Conservation (phyloP, 257 asterid genomes). For the Solanum bulbocastanum region DNA sequence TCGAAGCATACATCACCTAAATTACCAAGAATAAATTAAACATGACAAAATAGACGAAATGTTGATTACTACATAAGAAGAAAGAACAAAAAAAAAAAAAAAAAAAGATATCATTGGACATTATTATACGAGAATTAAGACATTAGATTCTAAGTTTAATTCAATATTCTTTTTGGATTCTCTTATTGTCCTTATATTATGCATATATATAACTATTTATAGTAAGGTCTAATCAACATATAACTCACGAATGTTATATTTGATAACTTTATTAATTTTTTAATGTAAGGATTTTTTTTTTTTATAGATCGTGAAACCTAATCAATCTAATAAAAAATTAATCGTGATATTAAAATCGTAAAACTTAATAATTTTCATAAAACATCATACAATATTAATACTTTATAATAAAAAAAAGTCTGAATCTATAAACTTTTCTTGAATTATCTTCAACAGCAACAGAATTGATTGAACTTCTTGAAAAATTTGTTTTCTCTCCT, state of each 20-base stretch:
- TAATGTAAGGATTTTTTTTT: too few species aligned
- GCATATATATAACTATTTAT: background rate
- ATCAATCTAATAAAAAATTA: too few species aligned
- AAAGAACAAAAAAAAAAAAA: background rate
- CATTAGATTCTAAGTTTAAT: background rate
- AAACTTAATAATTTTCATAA: too few species aligned
- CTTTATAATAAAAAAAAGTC: too few species aligned
- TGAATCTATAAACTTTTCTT: too few species aligned
- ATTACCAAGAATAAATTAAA: background rate
- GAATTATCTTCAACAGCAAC: background rate
- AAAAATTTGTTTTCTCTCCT: too few species aligned
- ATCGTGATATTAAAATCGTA: too few species aligned
- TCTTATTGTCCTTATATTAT: background rate
- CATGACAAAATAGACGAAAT: background rate
- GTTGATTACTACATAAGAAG: background rate
- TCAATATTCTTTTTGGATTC: background rate
- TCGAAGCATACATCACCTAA: background rate
- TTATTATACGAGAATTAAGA: background rate
- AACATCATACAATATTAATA: too few species aligned
- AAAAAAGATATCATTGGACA: background rate
- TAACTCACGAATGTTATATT: too few species aligned
- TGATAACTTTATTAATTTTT: too few species aligned
- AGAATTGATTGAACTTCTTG: background rate
- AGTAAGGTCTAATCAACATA: background rate
- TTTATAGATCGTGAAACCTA: background rate